phyloP scores from a whole-genome alignment of 441 rosid genomes.

The Pelargonium citronellum region DNA sequence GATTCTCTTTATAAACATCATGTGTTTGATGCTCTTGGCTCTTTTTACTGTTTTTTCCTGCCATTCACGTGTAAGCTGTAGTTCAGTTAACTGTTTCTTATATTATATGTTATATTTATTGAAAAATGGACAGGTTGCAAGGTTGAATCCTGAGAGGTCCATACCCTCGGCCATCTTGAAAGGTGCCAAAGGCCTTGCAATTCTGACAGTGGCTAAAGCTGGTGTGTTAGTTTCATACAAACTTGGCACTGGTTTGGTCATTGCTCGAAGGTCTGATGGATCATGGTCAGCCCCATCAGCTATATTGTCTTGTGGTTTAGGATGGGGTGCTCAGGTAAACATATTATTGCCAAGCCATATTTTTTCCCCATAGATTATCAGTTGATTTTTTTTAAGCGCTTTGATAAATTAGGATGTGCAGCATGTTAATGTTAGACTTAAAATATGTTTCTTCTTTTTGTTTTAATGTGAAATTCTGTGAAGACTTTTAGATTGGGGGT shows the following conservation, averaged over 20 bases:
- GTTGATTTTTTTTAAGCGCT: neutral
- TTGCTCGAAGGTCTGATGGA: conserved; percentile 77
- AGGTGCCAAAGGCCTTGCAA: conserved; percentile 83
- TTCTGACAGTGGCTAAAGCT: conserved; percentile 86
- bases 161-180: conserved; percentile 70
- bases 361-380: neutral
- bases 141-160: conserved; percentile 75
- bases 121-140: conserved; percentile 48
- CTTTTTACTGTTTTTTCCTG: neutral
- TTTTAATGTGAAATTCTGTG: neutral
- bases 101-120: conserved; percentile 3
- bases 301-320: conserved; percentile 66
- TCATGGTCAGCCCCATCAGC: conserved; percentile 99
- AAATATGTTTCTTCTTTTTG: neutral
- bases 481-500: too few species aligned
- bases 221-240: conserved; percentile 80
- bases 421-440: neutral
- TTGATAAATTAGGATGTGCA: neutral
- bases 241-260: conserved; percentile 86
- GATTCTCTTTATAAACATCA: neutral
- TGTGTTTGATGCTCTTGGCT: neutral
- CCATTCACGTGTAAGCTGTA: neutral
- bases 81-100: conserved; percentile 1
- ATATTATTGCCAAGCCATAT: conserved; percentile 1
- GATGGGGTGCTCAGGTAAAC: conserved; percentile 98